Evolutionary conservation across 1,139 yeast species (phyloP).

Genomic region (Wickerhamomyces sp.): DNA sequence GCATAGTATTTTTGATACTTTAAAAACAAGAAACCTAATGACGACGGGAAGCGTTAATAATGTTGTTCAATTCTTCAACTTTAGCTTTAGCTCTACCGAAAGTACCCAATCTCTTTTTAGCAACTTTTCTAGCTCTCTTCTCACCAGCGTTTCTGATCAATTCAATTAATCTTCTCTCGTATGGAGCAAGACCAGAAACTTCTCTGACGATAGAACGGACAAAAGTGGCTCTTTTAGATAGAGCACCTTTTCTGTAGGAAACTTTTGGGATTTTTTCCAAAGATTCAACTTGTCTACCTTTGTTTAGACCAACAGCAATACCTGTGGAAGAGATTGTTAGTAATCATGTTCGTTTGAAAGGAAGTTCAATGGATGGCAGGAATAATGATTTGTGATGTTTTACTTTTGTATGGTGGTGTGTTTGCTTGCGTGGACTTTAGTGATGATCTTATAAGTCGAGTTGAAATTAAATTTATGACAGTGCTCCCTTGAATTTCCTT

Average conservation of each 20-base stretch:
- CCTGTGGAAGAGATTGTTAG: too few relatives aligned
- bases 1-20: conserved; percentile 1
- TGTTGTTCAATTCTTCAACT: conserved; percentile 97
- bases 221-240: conserved; percentile 92
- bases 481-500: too few relatives aligned
- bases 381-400: too few relatives aligned
- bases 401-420: too few relatives aligned
- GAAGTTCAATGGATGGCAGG: too few relatives aligned
- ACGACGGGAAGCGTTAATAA: conserved; percentile 98
- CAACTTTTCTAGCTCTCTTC: conserved; percentile 99
- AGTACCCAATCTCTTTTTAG: conserved; percentile 99
- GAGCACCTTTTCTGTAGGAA: conserved; percentile 96
- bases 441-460: too few relatives aligned
- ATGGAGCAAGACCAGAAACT: conserved; percentile 99
- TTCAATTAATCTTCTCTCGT: conserved; percentile 99
- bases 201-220: conserved; percentile 95
- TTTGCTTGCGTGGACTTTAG: too few relatives aligned
- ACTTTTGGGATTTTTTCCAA: conserved; percentile 92
- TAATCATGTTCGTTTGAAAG: too few relatives aligned
- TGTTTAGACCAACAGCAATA: conserved; percentile 98
- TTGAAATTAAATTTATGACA: too few relatives aligned
- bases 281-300: conserved; percentile 96
- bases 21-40: conserved; percentile 30
- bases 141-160: conserved; percentile 99
- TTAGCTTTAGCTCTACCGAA: conserved; percentile 99